phyloP scores from a whole-genome alignment of 2,329 filamentous ascomycete species.

The Rutstroemia sp. region DNA sequence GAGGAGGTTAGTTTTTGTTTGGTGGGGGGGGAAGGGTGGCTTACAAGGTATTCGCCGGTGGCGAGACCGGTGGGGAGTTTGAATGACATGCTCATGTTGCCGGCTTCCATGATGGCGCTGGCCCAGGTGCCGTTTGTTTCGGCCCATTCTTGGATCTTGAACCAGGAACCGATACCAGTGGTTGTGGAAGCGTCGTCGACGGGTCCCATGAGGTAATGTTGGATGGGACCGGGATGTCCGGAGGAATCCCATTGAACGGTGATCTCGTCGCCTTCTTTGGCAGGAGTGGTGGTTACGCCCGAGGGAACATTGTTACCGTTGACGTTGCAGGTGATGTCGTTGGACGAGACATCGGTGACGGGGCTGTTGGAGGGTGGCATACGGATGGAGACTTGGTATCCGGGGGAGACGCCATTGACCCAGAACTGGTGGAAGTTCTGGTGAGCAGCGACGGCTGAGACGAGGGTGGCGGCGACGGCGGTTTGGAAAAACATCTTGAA shows the following conservation, averaged over 20 bases:
- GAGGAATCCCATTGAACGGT: conserved; percentile 35
- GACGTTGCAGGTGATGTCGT: conserved; percentile 43
- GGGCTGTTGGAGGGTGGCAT: conserved; percentile 44
- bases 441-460: conserved; percentile 29
- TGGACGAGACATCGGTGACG: conserved; percentile 37
- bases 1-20: not conserved
- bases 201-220: conserved; percentile 32
- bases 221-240: conserved; percentile 33
- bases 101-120: conserved; percentile 24
- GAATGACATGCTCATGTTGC: conserved; percentile 22
- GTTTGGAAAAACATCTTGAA: conserved; percentile 24
- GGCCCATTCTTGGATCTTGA: conserved; percentile 28
- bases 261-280: conserved; percentile 30
- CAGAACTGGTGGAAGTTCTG: conserved; percentile 37
- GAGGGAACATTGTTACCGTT: conserved; percentile 29
- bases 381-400: conserved; percentile 33
- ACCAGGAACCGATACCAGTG: conserved; percentile 28
- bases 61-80: conserved; percentile 18
- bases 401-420: conserved; percentile 33
- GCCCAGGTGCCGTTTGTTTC: conserved; percentile 27
- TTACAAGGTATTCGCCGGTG: conserved; percentile 21
- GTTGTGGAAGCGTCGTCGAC: conserved; percentile 23
- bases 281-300: conserved; percentile 28
- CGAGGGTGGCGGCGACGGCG: conserved; percentile 21
- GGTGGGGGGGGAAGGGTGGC: too few species aligned